Base-by-base conservation (phyloP, 2,329 filamentous ascomycete genomes). In the Ciborinia camelliae region DNA sequence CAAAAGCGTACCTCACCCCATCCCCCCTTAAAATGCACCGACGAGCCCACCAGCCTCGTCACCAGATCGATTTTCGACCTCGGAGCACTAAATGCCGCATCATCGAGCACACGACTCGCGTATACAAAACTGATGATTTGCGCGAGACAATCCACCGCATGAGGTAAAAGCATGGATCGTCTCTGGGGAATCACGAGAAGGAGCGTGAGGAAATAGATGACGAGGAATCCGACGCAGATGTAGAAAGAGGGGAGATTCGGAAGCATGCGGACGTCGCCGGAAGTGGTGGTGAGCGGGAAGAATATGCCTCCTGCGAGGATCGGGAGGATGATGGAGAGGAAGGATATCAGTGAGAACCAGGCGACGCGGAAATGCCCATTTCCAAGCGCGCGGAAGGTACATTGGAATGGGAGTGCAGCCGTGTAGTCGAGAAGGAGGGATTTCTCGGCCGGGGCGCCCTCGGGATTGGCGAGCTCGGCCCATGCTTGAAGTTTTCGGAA, bases 101-200 rank as follows among this genome's bases (percentile, higher is more conserved):
- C 92, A 6, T 84, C 81, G 2, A 91, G 79, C 23, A 96, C 79
- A 30, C 89, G 88, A 51, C 87, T 88, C 70, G 88, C 87, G 66
- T 90, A 86, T 50, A 94, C 81, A 74, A 94, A 93, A 73, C 86
- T 89, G 70, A 96, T 83, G 28, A 93, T 81, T 74, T 93, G 91
- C 1, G 90, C 90, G 23, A 96, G 81, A 54, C 84, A 91, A 66
- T 82, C 84, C 48, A 90, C 86, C 6, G 82, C 82, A 74, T 96
- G 92, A 0, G 92, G 91, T 1, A 96, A 82, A 50, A 87, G 80
- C 69, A 87, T 85, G 47, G 82, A 79, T 50, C 80, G 78, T 18
- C 90, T 83, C 15, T 80, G 78, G 0, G 89, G 89, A 70, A 90
- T 78, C n/a, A 91, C 78, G 7, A 84, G 76, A 50, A 84, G 73